These are phyloP conservation scores for Sporothrix dimorphospora DNA, from an alignment of 2,329 filamentous ascomycete species.

Conservation along the genomic window DNA sequence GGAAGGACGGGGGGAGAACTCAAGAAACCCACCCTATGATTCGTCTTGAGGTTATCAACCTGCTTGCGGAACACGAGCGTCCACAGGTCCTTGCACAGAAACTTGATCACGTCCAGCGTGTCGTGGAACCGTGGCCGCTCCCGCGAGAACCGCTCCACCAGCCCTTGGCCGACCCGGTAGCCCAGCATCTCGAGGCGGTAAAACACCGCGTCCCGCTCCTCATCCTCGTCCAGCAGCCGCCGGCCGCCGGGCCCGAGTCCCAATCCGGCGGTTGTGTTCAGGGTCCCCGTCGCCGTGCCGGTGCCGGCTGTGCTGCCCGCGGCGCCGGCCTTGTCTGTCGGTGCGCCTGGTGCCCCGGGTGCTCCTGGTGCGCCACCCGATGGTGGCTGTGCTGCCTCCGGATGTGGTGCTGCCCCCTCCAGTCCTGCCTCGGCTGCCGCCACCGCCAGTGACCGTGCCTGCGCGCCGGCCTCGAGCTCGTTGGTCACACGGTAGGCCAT, in stretches of 20 bases:
- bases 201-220: slow-evolving; percentile 82
- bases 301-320: slow-evolving; percentile 17
- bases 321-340: slow-evolving; percentile 20
- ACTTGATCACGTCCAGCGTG: slow-evolving; percentile 95
- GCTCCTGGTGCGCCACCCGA: slow-evolving; percentile 30
- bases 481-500: slow-evolving; percentile 85
- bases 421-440: slow-evolving; percentile 32
- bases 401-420: background rate
- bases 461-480: slow-evolving; percentile 61
- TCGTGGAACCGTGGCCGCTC: slow-evolving; percentile 88
- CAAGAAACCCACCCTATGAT: slow-evolving; percentile 70
- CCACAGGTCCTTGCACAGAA: slow-evolving; percentile 98
- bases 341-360: background rate
- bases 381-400: background rate
- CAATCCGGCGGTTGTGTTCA: background rate
- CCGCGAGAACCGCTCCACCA: slow-evolving; percentile 88
- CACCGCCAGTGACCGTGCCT: slow-evolving; percentile 44
- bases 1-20: background rate
- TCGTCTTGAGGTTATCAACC: slow-evolving; percentile 98
- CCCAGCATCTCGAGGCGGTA: slow-evolving; percentile 82
- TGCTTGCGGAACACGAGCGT: slow-evolving; percentile 93
- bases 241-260: slow-evolving; percentile 31
- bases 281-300: background rate
- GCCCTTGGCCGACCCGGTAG: slow-evolving; percentile 88
- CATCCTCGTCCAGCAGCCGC: slow-evolving; percentile 69